These are phyloP conservation scores for Crassisporium funariophilum DNA, from an alignment of 768 basidiomycete species.

Conservation along the genomic window DNA sequence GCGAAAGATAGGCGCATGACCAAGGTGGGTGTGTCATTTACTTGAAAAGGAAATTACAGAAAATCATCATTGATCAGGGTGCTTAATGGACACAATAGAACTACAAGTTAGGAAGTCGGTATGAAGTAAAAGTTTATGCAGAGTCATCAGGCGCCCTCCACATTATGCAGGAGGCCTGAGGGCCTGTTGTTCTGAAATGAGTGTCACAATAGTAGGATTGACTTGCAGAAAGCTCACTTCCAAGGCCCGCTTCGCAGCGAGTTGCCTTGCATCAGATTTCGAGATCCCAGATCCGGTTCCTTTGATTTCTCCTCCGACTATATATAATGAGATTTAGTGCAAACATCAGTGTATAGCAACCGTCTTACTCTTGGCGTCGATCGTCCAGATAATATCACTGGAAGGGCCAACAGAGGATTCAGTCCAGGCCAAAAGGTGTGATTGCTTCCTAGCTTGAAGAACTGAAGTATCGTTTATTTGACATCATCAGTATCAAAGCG, in stretches of 20 bases:
- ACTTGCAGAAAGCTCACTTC: slow-evolving; percentile 26
- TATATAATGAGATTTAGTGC: slow-evolving; percentile 3
- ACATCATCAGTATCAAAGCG: slow-evolving; percentile 3
- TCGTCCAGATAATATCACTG: slow-evolving; percentile 49
- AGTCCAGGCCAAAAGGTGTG: slow-evolving; percentile 41
- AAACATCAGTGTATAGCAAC: background rate
- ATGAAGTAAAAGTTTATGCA: too few relatives aligned
- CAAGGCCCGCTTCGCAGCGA: slow-evolving; percentile 48
- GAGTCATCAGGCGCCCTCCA: too few relatives aligned
- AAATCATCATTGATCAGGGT: background rate
- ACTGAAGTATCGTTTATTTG: slow-evolving; percentile 25
- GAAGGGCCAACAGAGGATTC: slow-evolving; percentile 43
- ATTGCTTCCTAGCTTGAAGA: slow-evolving; percentile 24
- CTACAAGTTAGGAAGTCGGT: background rate
- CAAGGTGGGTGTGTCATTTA: slow-evolving; percentile 20
- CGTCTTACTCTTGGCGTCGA: slow-evolving; percentile 59
- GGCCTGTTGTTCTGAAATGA: too few relatives aligned
- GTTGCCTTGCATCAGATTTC: slow-evolving; percentile 49
- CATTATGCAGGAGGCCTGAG: too few relatives aligned
- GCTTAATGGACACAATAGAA: background rate
- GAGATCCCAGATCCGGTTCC: slow-evolving; percentile 47
- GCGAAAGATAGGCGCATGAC: slow-evolving; percentile 6
- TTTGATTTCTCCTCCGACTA: slow-evolving; percentile 50
- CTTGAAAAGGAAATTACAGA: slow-evolving; percentile 19
- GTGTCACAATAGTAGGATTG: background rate